Conservation (phyloP, 164 flowering plant genomes). For the Tinospora cordifolia region DNA sequence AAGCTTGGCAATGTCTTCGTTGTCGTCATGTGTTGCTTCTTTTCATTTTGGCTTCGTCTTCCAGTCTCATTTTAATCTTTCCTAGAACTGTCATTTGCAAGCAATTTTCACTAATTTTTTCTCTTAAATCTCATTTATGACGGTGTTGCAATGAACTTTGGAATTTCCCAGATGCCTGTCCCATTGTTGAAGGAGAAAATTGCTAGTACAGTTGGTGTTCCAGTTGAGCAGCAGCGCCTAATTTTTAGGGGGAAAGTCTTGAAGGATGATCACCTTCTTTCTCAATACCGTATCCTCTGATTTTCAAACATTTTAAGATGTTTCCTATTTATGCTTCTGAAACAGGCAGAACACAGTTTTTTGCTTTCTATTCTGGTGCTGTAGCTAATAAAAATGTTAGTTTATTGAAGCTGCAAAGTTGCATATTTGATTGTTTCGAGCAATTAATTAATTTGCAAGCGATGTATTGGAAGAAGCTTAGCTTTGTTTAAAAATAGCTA, state of each 20-base stretch:
- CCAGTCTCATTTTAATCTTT: background rate
- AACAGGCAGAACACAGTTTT: background rate
- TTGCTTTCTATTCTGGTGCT: background rate
- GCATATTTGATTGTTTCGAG: background rate
- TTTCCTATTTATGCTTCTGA: background rate
- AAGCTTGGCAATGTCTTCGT: background rate
- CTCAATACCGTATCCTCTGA: conserved; percentile 88
- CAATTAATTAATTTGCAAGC: background rate
- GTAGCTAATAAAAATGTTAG: background rate
- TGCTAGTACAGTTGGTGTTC: conserved; percentile 58
- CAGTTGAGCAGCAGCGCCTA: conserved; percentile 82
- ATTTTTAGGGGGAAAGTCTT: conserved; percentile 94
- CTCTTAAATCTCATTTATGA: background rate
- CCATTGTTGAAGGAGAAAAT: conserved; percentile 80
- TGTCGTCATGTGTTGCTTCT: background rate
- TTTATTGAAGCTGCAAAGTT: background rate
- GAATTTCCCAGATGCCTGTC: conserved; percentile 55
- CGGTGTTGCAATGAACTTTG: background rate
- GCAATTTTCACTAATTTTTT: background rate
- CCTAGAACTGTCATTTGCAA: background rate
- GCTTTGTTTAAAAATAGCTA: no score
- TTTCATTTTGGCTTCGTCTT: background rate
- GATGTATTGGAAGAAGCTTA: no score
- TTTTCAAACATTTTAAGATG: background rate
- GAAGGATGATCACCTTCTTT: conserved; percentile 79